Evolutionary conservation across 257 asterid species (phyloP), one percentile per base, ranked within the genome.

Genomic region (Agastache rugosa): DNA sequence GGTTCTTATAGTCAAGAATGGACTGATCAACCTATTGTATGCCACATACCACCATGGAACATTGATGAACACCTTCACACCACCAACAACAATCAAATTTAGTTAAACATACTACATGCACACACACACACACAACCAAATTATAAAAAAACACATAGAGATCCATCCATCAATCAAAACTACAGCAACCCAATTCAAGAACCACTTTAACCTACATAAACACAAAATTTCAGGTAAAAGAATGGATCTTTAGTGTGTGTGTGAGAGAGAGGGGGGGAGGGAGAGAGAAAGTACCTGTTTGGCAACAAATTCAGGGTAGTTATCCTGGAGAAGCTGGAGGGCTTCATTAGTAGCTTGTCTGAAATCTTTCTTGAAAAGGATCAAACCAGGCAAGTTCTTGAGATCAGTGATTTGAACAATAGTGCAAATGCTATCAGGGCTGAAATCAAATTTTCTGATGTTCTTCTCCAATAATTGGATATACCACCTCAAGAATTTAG

Each of bases 21-120:
- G 96, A 63, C 89, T 90, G 70, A 94, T 88, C 97, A 94, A 84
- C 70, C 90, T 90, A 65, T 92, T 88, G 89, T 85, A 93, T 22
- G 98, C 96, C 87, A 88, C 86, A 77, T 91, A 88, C 97, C 98
- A 93, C 98, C 98, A 93, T 39, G 98, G 98, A 34, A 93, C 98
- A 83, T 93, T 93, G 93, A 93, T 74, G 78, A 91, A 90, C 78
- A 93, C 95, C 98, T 93, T 83, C 71, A 47, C 53, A 53, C 29
- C 59, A 65, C 23, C 71, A 81, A 25, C 27, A 60, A 59, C 27
- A 70, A 67, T 41, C 71, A 83, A 61, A 6, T 39, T 1, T 16
- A 19, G 37, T 48, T 16, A 47, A 48, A 48, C 54, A 15, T 9
- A 16, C 4, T 5, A 15, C 17, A 48, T 16, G 16, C 20, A 16